phyloP scores from a whole-genome alignment of 2,329 filamentous ascomycete species.

The Nigrospora oryzae region DNA sequence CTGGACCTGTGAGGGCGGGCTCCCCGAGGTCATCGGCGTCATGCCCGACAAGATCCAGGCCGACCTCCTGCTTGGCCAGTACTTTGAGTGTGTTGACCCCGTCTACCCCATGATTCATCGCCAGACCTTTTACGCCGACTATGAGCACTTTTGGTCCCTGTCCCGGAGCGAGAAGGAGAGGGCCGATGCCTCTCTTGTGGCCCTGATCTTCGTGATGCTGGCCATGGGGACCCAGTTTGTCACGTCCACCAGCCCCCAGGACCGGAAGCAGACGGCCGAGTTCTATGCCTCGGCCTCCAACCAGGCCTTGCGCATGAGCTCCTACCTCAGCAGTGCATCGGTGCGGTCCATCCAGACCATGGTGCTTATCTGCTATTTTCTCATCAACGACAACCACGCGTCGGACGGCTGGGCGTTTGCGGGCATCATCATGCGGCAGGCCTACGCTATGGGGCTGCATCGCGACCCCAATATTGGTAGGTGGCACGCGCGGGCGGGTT shows the following conservation, averaged over 20 bases:
- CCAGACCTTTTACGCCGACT: constrained; percentile 68
- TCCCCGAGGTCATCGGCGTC: constrained; percentile 67
- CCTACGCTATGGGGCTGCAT: constrained; percentile 75
- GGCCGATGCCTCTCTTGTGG: constrained; percentile 61
- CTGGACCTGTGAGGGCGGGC: constrained; percentile 71
- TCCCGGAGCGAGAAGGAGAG: constrained; percentile 45
- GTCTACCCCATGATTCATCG: constrained; percentile 75
- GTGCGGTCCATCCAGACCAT: constrained; percentile 69
- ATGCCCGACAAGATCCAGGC: constrained; percentile 69
- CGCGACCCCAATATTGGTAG: constrained; percentile 66
- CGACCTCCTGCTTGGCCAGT: constrained; percentile 57
- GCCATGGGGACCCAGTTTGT: constrained; percentile 75
- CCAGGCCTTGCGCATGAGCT: constrained; percentile 66
- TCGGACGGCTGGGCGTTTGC: constrained; percentile 79
- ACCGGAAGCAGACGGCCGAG: constrained; percentile 68
- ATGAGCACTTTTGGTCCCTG: constrained; percentile 69
- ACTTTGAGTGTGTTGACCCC: constrained; percentile 67
- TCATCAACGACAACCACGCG: constrained; percentile 80
- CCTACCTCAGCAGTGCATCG: constrained; percentile 68
- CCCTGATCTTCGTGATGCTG: constrained; percentile 68
- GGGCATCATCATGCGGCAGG: constrained; percentile 67
- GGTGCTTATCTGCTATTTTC: constrained; percentile 74
- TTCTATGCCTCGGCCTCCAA: constrained; percentile 77
- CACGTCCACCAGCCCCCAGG: constrained; percentile 44
- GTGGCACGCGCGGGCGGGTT: constrained; percentile 1